Base-by-base conservation (phyloP, 169 alveolate genomes). In the Plasmodium vivax region DNA sequence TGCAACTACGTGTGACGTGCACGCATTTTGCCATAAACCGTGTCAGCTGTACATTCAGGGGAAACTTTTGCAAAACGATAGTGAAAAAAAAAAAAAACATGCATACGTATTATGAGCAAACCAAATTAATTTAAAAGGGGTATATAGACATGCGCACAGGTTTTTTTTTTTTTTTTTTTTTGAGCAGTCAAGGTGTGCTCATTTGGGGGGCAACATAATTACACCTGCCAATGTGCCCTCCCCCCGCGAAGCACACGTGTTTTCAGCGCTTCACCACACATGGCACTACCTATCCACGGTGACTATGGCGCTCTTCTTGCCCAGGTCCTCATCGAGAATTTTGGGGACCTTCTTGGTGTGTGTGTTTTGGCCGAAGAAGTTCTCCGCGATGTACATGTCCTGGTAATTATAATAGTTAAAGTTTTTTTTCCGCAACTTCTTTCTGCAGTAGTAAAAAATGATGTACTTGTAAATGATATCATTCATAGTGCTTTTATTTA, bases 341-440 rank as follows among this genome's bases (percentile, higher is more conserved):
- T 85, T 85, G 72, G 93, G 93, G 51, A 85, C 93, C 47, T 85
- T 85, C 43, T 85, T 85, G 14, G 93, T 85, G 81, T 85, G 93
- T 6, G 93, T 85, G 34, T 85, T 85, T 7, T 73, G 93, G 27
- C 85, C 93, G 79, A 85, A 85, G 27, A 73, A 85, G 34, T 72
- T 74, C 41, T 85, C 85, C 27, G 82, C 92, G 19, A 85, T 73
- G 58, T 72, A 85, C 79, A 85, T 51, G 58, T 85, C 93, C 79
- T 85, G 93, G 27, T 85, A 85, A 73, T 85, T 85, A 34, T 73
- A 85, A 75, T 85, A 85, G 79, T 73, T 73, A 85, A 85, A 73
- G 12, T 73, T 85, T 85, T 85, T 85, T 85, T 73, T 85, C 56
- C 56, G 73, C 79, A 85, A 43, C 58, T 85, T 85, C 45, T 85